A percentile compares a stretch with the other conserved stretches of the same genome.
These are phyloP conservation scores for Saprolegnia parasitica DNA, from an alignment of 352 stramenopile genomes.

Conservation along the genomic window DNA sequence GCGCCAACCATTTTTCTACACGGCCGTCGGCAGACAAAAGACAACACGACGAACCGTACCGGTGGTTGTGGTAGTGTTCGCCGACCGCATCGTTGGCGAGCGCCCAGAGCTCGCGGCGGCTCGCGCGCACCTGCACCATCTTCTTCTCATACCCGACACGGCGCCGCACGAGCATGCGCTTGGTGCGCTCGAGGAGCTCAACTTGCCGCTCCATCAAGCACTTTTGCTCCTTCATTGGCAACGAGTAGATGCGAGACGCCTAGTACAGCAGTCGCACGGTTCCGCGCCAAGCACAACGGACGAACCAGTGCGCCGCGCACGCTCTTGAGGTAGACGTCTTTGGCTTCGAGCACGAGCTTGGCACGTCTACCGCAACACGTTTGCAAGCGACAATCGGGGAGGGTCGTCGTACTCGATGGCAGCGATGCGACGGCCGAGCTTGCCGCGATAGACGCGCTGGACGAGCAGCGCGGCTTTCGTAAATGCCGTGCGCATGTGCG, in stretches of 20 bases:
- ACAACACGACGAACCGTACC: neutral
- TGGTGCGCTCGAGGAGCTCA: constrained; percentile 13
- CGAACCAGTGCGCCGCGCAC: constrained; percentile 5
- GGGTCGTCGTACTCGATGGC: constrained; percentile 28
- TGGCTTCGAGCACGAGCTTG: constrained; percentile 9
- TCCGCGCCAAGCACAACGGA: neutral
- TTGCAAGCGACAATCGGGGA: constrained; percentile 1
- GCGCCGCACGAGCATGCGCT: constrained; percentile 2
- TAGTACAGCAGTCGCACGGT: neutral
- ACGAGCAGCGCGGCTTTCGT: constrained; percentile 7
- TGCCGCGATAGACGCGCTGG: constrained; percentile 21
- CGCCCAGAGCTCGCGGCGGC: constrained; percentile 7
- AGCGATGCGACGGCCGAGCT: constrained; percentile 16
- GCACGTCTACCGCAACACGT: constrained; percentile 20
- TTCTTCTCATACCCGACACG: constrained; percentile 28
- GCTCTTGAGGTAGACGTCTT: constrained; percentile 21
- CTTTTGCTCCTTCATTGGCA: constrained; percentile 18
- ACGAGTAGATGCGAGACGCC: neutral
- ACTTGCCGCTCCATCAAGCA: constrained; percentile 28
- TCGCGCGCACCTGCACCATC: constrained; percentile 16
- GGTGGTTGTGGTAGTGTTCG: constrained; percentile 18
- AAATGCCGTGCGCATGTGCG: neutral
- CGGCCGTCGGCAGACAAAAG: neutral
- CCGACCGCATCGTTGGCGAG: constrained; percentile 21
- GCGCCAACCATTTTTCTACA: constrained; percentile 24